These are phyloP conservation scores for Pecoramyces ruminantium DNA, from an alignment of 192 early-diverging fungal genomes.

Conservation along the genomic window DNA sequence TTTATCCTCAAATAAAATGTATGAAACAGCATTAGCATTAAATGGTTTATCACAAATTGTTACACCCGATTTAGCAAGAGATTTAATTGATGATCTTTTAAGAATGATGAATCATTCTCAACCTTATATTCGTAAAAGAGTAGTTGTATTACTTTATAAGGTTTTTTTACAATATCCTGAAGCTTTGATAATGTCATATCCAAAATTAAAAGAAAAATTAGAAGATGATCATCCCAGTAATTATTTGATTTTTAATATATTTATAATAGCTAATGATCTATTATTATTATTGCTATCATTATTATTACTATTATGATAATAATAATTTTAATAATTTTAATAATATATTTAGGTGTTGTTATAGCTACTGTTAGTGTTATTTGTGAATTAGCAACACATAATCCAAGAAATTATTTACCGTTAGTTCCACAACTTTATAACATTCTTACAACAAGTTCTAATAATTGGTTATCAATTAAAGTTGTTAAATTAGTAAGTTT, in stretches of 20 bases:
- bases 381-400: slow-evolving; percentile 84
- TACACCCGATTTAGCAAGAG: slow-evolving; percentile 75
- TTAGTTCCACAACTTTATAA: slow-evolving; percentile 89
- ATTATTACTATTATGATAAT: too few species aligned
- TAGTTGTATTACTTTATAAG: slow-evolving; percentile 70
- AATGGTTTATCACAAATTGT: slow-evolving; percentile 84
- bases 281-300: neutral
- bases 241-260: slow-evolving; percentile 2
- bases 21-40: slow-evolving; percentile 79
- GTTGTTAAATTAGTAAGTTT: slow-evolving; percentile 78
- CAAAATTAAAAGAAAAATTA: slow-evolving; percentile 66
- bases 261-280: neutral
- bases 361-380: slow-evolving; percentile 86
- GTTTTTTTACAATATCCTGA: slow-evolving; percentile 83
- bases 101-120: slow-evolving; percentile 82
- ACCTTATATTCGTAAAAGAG: slow-evolving; percentile 83
- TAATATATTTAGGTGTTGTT: slow-evolving; percentile 51
- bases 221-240: slow-evolving; percentile 83
- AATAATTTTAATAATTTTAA: neutral
- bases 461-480: slow-evolving; percentile 99
- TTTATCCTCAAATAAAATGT: slow-evolving; percentile 58
- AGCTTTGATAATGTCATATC: slow-evolving; percentile 60
- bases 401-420: slow-evolving; percentile 83
- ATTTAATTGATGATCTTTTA: slow-evolving; percentile 69
- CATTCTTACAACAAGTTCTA: slow-evolving; percentile 68